A percentile compares a stretch with the other conserved stretches of the same genome.
phyloP scores from a whole-genome alignment of 805 yeast species.

The Citeromyces nyonsensis region DNA sequence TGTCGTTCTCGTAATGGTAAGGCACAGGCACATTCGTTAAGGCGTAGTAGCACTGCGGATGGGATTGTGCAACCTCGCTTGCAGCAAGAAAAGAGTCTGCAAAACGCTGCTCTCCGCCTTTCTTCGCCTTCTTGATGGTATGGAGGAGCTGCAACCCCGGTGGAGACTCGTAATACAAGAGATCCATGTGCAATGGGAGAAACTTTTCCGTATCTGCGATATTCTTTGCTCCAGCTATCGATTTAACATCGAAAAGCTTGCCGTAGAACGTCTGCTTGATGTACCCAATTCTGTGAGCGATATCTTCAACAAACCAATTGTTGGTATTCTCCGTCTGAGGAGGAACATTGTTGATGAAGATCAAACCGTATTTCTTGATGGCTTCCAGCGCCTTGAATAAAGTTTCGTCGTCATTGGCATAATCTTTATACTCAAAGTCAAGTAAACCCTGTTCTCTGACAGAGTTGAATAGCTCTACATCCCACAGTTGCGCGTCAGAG shows the following conservation, averaged over 20 bases:
- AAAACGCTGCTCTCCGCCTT: conserved; percentile 57
- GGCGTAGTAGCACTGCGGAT: conserved; percentile 50
- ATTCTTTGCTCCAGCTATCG: conserved; percentile 37
- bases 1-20: conserved; percentile 49
- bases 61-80: conserved; percentile 30
- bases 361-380: conserved; percentile 40
- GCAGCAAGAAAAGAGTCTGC: conserved; percentile 62
- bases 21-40: conserved; percentile 48
- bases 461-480: conserved; percentile 9
- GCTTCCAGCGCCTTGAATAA: conserved; percentile 24
- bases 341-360: conserved; percentile 39
- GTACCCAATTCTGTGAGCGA: conserved; percentile 39
- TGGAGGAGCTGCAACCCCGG: conserved; percentile 69
- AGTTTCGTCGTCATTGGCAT: conserved; percentile 15
- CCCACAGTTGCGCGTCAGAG: conserved; percentile 22
- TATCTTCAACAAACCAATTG: conserved; percentile 20
- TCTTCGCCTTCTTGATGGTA: conserved; percentile 32
- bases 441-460: conserved; percentile 8
- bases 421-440: conserved; percentile 21
- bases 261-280: conserved; percentile 63
- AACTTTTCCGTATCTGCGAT: conserved; percentile 53
- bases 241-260: conserved; percentile 48
- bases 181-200: conserved; percentile 67
- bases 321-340: conserved; percentile 15
- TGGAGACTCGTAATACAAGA: conserved; percentile 64